Evolutionary conservation across 148 eudicot species (phyloP).

Genomic region (Rheum nobile): DNA sequence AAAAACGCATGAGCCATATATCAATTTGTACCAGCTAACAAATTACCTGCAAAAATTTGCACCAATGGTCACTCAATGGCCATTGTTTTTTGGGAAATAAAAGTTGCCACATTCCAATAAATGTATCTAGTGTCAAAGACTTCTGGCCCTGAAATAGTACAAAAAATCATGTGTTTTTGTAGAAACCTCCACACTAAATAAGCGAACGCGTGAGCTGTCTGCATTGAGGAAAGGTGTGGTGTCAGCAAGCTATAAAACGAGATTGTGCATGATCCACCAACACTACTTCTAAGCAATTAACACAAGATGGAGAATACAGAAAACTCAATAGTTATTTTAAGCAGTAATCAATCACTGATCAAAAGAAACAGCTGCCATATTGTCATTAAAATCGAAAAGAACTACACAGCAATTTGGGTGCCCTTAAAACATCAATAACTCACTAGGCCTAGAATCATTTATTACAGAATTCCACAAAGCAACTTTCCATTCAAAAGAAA

Average conservation of each 20-base stretch:
- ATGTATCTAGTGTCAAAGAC: constrained; percentile 91
- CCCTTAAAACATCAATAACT: not conserved
- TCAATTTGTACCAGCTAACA: too few relatives aligned
- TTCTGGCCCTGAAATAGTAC: too few relatives aligned
- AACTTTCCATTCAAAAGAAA: not conserved
- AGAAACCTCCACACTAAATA: constrained; percentile 39
- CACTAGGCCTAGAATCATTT: not conserved
- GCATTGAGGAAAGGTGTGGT: constrained; percentile 17
- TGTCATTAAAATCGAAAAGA: not conserved
- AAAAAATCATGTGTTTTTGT: too few relatives aligned
- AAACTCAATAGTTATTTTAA: not conserved
- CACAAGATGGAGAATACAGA: not conserved
- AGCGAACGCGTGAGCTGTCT: constrained; percentile 36
- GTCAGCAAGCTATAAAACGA: not conserved
- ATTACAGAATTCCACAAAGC: not conserved
- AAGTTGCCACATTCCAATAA: constrained; percentile 96
- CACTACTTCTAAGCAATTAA: not conserved
- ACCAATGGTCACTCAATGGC: too few relatives aligned
- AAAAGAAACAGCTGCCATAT: not conserved
- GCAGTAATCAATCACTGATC: not conserved
- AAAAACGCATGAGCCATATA: too few relatives aligned
- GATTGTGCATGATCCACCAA: not conserved
- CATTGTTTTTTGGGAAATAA: constrained; percentile 69
- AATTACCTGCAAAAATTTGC: too few relatives aligned
- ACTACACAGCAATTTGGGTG: not conserved